Evolutionary conservation across 1,284 basidiomycete species (phyloP), one percentile per base, ranked within the genome.

Genomic region (Trametes sp.): DNA sequence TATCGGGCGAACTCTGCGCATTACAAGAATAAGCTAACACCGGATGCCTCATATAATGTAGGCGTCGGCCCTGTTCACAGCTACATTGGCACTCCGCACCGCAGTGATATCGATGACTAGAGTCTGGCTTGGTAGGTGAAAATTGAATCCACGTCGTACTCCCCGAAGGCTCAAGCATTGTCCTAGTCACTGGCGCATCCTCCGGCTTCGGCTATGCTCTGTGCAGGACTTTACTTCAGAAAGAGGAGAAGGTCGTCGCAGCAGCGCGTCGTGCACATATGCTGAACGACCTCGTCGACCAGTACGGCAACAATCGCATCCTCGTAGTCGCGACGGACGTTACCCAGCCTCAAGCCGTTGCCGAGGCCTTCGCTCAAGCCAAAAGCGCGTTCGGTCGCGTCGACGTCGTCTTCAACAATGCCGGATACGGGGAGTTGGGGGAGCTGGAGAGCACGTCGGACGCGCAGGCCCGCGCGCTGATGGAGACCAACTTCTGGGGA

Each of bases 371-470:
- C 45, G 19, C 42, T 9, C 24, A 7, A 7, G 58, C 51, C 2
- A 38, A 38, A 10, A 2, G 4, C 2, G 19, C 65, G 29, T 81
- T 82, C 62, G 81, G 78, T 4, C 72, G 77, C n/a, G 59, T 82
- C n/a, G 80, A 82, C 53, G 75, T 81, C 19, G 77, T 82, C 4
- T 72, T 80, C 63, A 83, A 81, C 68, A 83, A 82, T 45, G 81
- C 81, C 3, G 77, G 71, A 1, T 68, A 54, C 41, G 63, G 33
- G 11, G 51, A 73, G 11, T 14, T 45, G 13, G 59, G 59, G 29
- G 50, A 61, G 49, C 14, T 77, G 19, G 79, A 81, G 49, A 23
- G 28, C 24, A 41, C 48, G 41, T 2, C 73, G 0, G 73, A 77
- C 2, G 68, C 70, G n/a, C 58, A 50, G 0, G 77, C 75, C 0